Evolutionary conservation across 306 rosid species (phyloP), one percentile per base, ranked within the genome.

Genomic region (Corylus heterophylla): DNA sequence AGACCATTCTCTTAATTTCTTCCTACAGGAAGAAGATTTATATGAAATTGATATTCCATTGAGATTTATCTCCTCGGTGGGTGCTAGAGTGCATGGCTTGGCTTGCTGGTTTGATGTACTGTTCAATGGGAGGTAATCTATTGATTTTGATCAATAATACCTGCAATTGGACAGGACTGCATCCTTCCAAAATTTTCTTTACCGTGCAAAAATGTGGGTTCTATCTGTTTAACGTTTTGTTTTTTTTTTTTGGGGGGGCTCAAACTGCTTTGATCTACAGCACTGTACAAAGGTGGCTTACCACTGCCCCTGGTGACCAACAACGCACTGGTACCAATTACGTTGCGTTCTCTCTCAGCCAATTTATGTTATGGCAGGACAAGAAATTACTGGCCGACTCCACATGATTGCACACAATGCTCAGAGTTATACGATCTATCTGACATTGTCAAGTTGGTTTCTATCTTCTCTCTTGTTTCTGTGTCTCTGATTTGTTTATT

Each of bases 101-200:
- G 97, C 98, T 11, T 94, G 98, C 84, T 94, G 98, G 98, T 94
- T 94, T 67, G 98, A 94, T 80, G 98, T 94, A 69, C 82, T 94
- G 58, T 94, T 94, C 81, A 85, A 89, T 83, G 98, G 98, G 76
- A 91, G 98, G 98, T 94, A 86, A 82, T 35, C 29, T 71, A 56
- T 77, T 54, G 71, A 52, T 69, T 81, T 76, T 31, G 55, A 5
- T 45, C 75, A 74, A 51, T 31, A 77, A 68, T 59, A 25, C 54
- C 51, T 66, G 44, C 47, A 39, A 80, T 55, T 69, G 3, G 51
- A n/a, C 66, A 42, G 59, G 42, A 12, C 22, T 58, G 16, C 22
- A 58, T 48, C 11, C 49, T 42, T 66, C 78, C 48, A 16, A 62
- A 9, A 20, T 59, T 78, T 63, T 71, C 39, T 35, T 67, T 35